phyloP scores from a whole-genome alignment of 1,139 yeast genomes.

The Geotrichum australiense region DNA sequence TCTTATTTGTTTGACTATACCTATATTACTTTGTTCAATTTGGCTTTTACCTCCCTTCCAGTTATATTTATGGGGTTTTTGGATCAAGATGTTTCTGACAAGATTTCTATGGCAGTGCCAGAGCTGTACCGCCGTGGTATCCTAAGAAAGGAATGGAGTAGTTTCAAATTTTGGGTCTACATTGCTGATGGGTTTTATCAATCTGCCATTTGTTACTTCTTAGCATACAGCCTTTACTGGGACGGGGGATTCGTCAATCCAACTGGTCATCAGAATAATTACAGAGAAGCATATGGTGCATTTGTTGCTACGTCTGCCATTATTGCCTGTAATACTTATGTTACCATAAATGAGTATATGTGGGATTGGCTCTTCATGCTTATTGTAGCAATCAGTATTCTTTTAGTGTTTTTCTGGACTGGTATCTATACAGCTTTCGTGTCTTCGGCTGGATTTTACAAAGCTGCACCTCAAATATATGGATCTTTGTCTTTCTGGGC shows the following conservation, averaged over 20 bases:
- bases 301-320: conserved; percentile 74
- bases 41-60: conserved; percentile 93
- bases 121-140: conserved; percentile 85
- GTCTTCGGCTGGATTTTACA: conserved; percentile 62
- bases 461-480: conserved; percentile 66
- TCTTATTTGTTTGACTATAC: conserved; percentile 89
- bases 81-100: conserved; percentile 88
- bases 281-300: conserved; percentile 81
- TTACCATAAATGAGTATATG: conserved; percentile 73
- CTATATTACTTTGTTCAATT: conserved; percentile 81
- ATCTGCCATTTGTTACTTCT: conserved; percentile 75
- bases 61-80: conserved; percentile 83
- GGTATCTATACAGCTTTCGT: conserved; percentile 74
- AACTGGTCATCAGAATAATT: conserved; percentile 66
- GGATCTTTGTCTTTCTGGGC: conserved; percentile 80
- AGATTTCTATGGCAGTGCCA: conserved; percentile 80
- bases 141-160: conserved; percentile 72
- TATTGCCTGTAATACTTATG: conserved; percentile 70
- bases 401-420: conserved; percentile 77
- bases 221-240: conserved; percentile 69
- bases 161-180: conserved; percentile 72
- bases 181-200: conserved; percentile 86
- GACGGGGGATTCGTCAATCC: conserved; percentile 49
- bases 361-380: conserved; percentile 88
- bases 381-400: conserved; percentile 55